Evolutionary conservation across 345 rosid genomes (phyloP), one percentile per base, ranked within the genome.

Genomic region (Arabis alpina): DNA sequence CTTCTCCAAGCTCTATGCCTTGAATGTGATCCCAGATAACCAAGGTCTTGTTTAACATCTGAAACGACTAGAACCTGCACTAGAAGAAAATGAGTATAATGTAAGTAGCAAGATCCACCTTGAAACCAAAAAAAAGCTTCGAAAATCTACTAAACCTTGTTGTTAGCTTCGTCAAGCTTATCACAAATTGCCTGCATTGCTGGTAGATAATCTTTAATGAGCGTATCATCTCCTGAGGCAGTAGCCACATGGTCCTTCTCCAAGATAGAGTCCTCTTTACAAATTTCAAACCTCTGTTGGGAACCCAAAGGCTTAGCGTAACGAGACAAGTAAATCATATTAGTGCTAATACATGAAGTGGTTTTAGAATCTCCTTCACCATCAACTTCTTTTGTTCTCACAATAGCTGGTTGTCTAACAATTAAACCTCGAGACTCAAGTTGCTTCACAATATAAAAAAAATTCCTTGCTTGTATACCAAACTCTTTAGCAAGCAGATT

Each of bases 1-100:
- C 72, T 78, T 85, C 93, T 89, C 99, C 97, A 94, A 71, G 92
- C 85, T 77, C 79, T 87, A 69, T 91, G 93, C 47, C 88, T 87
- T 16, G 77, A 39, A 44, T 68, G 62, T 48, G 83, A 69, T 77
- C 95, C 88, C 36, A 57, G 65, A 70, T 94, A 91, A 64, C 95
- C 97, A 70, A 94, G 93, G 79, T 80, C 85, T 40, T 70, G 83
- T 79, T 94, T 94, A 57, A 94, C 73, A 84, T 94, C 98, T 70
- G 97, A 79, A 70, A 94, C 82, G 74, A 91, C 92, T 69, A 91
- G 92, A 73, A 87, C 93, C 98, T 91, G 75, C 77, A 84, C 68
- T 25, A 62, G 73, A 66, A 62, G 52, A 70, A 77, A 53, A 81
- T 79, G 69, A 84, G 84, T 66, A 77, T 39, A 6, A 34, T 34